phyloP scores from a whole-genome alignment of 2,329 filamentous ascomycete genomes.

The Kalaharituber pfeilii region DNA sequence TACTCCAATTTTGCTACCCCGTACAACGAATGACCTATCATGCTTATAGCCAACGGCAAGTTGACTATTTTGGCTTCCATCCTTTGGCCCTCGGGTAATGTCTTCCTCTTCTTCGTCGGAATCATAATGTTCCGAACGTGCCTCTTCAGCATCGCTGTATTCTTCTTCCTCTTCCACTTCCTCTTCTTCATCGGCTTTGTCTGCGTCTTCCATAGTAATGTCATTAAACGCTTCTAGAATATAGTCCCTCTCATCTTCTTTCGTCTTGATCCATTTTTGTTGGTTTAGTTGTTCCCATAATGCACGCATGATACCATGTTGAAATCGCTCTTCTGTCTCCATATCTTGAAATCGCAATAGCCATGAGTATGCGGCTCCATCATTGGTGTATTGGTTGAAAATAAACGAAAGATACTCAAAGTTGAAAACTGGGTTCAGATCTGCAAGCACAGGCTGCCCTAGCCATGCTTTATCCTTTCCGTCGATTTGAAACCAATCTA shows the following conservation, averaged over 20 bases:
- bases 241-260: conserved; percentile 84
- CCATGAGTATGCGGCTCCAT: conserved; percentile 90
- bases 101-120: conserved; percentile 67
- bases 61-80: conserved; percentile 70
- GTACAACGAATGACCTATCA: conserved; percentile 89
- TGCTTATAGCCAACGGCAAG: conserved; percentile 94
- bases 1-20: conserved; percentile 93
- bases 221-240: conserved; percentile 78
- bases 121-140: conserved; percentile 56
- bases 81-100: conserved; percentile 37
- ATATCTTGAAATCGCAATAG: conserved; percentile 80
- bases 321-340: conserved; percentile 63
- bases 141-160: conserved; percentile 40
- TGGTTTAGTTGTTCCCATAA: conserved; percentile 94
- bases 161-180: conserved; percentile 43
- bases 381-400: conserved; percentile 85
- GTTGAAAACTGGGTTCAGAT: conserved; percentile 97
- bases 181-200: conserved; percentile 37
- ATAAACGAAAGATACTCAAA: conserved; percentile 98
- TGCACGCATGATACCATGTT: conserved; percentile 85
- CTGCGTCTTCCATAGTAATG: conserved; percentile 69
- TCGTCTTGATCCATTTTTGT: conserved; percentile 82
- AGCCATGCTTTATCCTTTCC: conserved; percentile 66
- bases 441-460: conserved; percentile 65
- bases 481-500: conserved; percentile 70